These are phyloP conservation scores for Chaetomium sp. DNA, from an alignment of 2,329 filamentous ascomycete species.

Conservation along the genomic window DNA sequence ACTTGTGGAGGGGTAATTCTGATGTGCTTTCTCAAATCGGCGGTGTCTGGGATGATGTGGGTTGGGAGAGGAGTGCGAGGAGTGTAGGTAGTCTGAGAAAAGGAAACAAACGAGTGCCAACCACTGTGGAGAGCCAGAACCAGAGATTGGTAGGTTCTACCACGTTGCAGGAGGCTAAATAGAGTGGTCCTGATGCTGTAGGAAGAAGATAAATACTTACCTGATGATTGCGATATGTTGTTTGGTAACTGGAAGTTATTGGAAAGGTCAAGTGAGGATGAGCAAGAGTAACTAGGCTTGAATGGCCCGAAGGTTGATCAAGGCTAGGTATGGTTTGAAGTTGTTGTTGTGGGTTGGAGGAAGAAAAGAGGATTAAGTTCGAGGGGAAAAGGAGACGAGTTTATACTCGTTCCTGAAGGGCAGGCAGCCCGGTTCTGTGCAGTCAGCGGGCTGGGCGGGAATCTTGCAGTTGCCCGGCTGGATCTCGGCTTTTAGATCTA, in stretches of 20 bases:
- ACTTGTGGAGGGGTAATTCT: background rate
- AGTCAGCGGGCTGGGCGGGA: too few relatives aligned
- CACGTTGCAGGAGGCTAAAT: background rate
- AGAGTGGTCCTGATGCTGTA: background rate
- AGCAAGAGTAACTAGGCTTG: background rate
- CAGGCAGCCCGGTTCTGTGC: too few relatives aligned
- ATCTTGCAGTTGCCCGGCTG: too few relatives aligned
- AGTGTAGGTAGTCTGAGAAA: background rate
- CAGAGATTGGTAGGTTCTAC: background rate
- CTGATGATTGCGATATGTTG: background rate
- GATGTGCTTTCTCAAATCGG: background rate
- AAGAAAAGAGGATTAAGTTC: background rate
- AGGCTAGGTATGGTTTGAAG: background rate
- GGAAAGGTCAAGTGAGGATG: background rate
- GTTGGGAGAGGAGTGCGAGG: background rate
- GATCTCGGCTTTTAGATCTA: too few relatives aligned
- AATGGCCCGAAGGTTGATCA: slow-evolving; percentile 1
- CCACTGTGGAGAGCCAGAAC: background rate
- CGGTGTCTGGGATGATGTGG: background rate
- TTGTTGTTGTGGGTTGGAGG: background rate
- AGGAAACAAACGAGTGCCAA: background rate
- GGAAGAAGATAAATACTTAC: background rate
- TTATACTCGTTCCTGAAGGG: background rate
- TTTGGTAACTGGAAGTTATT: background rate
- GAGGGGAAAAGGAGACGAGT: background rate